Percentiles rank a stretch among this genome's conserved stretches.
phyloP scores from a whole-genome alignment of 345 rosid genomes.

The Syzygium jambos region DNA sequence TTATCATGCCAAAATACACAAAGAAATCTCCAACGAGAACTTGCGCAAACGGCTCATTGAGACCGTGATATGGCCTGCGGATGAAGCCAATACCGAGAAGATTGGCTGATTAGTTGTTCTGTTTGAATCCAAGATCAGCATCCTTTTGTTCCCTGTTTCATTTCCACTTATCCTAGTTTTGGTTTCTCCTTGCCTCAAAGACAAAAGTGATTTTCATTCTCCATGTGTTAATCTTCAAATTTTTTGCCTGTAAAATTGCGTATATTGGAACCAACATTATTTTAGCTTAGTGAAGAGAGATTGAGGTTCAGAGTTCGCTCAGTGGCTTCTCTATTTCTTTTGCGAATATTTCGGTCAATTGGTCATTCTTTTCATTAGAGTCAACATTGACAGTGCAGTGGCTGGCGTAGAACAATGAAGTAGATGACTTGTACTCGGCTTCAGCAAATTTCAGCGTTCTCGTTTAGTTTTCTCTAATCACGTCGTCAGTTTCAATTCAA shows the following conservation, averaged over 20 bases:
- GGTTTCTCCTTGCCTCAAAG: neutral
- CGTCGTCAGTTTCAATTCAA: too few relatives aligned
- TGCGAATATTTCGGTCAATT: too few relatives aligned
- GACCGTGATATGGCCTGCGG: slow-evolving; percentile 92
- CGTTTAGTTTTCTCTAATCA: too few relatives aligned
- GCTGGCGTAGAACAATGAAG: too few relatives aligned
- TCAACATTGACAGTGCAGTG: too few relatives aligned
- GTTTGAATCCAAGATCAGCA: neutral
- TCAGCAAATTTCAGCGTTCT: too few relatives aligned
- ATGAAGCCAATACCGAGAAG: slow-evolving; percentile 73
- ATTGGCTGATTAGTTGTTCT: slow-evolving; percentile 33
- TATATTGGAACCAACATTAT: neutral
- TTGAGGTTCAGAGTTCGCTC: too few relatives aligned
- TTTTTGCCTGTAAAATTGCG: neutral
- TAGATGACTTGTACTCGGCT: too few relatives aligned
- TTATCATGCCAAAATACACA: slow-evolving; percentile 78
- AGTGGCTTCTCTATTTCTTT: too few relatives aligned
- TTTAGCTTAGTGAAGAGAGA: neutral
- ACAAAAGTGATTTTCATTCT: neutral
- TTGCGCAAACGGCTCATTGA: slow-evolving; percentile 85
- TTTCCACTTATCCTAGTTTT: neutral
- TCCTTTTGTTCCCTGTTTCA: neutral
- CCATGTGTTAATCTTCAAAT: neutral
- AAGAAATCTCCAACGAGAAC: slow-evolving; percentile 84
- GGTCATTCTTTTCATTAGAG: too few relatives aligned